These are phyloP conservation scores for Jamesozyma piceae DNA, from an alignment of 805 yeast species.

Conservation along the genomic window DNA sequence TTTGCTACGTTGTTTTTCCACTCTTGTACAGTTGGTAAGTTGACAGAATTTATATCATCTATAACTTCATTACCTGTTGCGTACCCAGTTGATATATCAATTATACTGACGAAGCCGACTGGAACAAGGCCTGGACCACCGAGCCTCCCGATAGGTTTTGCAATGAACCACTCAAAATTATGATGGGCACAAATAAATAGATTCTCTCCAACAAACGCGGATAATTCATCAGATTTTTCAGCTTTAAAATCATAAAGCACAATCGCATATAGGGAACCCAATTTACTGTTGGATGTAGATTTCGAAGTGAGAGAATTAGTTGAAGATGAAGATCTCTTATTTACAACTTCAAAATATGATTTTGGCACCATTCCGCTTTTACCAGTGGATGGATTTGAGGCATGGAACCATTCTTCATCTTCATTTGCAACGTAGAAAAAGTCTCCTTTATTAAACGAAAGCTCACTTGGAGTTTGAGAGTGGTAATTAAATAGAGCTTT, in stretches of 20 bases:
- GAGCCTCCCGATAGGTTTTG: conserved; percentile 85
- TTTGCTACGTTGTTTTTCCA: conserved; percentile 89
- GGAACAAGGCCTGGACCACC: conserved; percentile 98
- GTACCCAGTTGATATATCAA: conserved; percentile 61
- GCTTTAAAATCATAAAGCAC: conserved; percentile 83
- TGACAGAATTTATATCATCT: conserved; percentile 54
- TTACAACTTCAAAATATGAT: conserved; percentile 70
- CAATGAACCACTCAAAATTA: conserved; percentile 94
- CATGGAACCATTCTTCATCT: conserved; percentile 74
- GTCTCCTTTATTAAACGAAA: conserved; percentile 72
- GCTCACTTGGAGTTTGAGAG: conserved; percentile 74
- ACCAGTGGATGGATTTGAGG: conserved; percentile 74
- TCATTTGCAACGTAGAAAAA: conserved; percentile 73
- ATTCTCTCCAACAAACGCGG: conserved; percentile 77
- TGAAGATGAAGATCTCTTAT: conserved; percentile 36
- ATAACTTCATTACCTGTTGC: conserved; percentile 46
- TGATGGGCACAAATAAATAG: conserved; percentile 93
- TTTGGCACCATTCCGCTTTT: conserved; percentile 81
- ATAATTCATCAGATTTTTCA: conserved; percentile 67
- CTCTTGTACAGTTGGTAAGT: conserved; percentile 85
- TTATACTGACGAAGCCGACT: conserved; percentile 74
- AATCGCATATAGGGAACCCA: conserved; percentile 63
- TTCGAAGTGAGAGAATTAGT: not conserved
- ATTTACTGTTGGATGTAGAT: conserved; percentile 11
- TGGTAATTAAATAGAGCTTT: conserved; percentile 69